Conservation (phyloP, 2,329 filamentous ascomycete species). For the Botrytis pseudocinerea region DNA sequence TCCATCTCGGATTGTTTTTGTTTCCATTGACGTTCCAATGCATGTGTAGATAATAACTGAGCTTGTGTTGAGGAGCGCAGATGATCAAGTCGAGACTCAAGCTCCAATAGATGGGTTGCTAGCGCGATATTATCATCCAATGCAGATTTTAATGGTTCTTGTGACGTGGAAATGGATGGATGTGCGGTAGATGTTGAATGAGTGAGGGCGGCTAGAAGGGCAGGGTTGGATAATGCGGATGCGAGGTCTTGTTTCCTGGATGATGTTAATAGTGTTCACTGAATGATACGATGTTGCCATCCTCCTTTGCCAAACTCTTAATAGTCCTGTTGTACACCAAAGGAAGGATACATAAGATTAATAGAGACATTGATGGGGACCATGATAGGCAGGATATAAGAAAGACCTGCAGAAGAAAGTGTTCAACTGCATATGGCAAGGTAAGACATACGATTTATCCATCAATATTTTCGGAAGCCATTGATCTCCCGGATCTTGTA, state of each 20-base stretch:
- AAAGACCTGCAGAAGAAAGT: neutral
- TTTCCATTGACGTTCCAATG: conserved; percentile 88
- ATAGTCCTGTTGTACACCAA: neutral
- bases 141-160: conserved; percentile 62
- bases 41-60: conserved; percentile 78
- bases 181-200: conserved; percentile 67
- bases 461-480: conserved; percentile 78
- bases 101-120: conserved; percentile 60
- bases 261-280: conserved; percentile 30
- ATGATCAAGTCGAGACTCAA: conserved; percentile 58
- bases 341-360: neutral
- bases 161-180: conserved; percentile 66
- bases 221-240: conserved; percentile 62
- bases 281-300: neutral
- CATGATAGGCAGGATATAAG: conserved; percentile 15
- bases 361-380: neutral
- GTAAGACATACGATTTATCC: conserved; percentile 73
- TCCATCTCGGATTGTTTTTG: conserved; percentile 90
- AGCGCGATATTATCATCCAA: conserved; percentile 72
- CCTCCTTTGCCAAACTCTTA: neutral
- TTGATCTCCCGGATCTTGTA: conserved; percentile 63
- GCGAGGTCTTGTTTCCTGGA: conserved; percentile 76
- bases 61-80: conserved; percentile 74
- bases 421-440: neutral
- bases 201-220: conserved; percentile 73